These are phyloP conservation scores for Phoma sp. DNA, from an alignment of 2,329 filamentous ascomycete genomes.

Conservation along the genomic window DNA sequence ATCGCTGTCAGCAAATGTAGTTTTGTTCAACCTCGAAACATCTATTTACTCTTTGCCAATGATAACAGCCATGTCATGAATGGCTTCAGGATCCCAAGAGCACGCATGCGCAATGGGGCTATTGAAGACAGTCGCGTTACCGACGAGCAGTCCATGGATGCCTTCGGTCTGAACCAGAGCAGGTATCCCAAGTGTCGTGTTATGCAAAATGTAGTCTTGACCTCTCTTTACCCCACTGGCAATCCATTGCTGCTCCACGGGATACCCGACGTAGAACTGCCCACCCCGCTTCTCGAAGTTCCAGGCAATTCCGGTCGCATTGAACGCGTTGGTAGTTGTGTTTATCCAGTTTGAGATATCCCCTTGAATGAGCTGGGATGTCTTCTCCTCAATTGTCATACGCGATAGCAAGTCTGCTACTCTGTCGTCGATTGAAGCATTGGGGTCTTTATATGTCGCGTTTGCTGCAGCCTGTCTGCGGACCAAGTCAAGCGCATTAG, in stretches of 20 bases:
- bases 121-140: constrained; percentile 80
- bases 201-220: constrained; percentile 72
- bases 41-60: constrained; percentile 64
- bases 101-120: constrained; percentile 75
- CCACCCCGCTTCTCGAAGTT: constrained; percentile 72
- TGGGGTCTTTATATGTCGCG: constrained; percentile 66
- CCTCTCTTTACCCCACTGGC: constrained; percentile 66
- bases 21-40: too few species aligned
- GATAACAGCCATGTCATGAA: constrained; percentile 69
- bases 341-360: constrained; percentile 78
- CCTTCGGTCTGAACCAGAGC: constrained; percentile 76
- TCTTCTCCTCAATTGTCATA: constrained; percentile 79
- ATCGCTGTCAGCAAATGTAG: not conserved
- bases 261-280: constrained; percentile 74
- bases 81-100: constrained; percentile 70
- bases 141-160: constrained; percentile 73
- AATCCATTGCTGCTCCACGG: constrained; percentile 68
- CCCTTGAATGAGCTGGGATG: constrained; percentile 66
- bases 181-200: constrained; percentile 71
- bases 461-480: constrained; percentile 37
- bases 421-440: constrained; percentile 66
- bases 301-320: constrained; percentile 68
- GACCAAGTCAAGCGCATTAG: constrained; percentile 32
- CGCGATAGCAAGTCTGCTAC: constrained; percentile 71
- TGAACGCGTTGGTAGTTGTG: constrained; percentile 69